Evolutionary conservation across 1,284 basidiomycete genomes (phyloP), one percentile per base, ranked within the genome.

Genomic region (Ustilago sp.): DNA sequence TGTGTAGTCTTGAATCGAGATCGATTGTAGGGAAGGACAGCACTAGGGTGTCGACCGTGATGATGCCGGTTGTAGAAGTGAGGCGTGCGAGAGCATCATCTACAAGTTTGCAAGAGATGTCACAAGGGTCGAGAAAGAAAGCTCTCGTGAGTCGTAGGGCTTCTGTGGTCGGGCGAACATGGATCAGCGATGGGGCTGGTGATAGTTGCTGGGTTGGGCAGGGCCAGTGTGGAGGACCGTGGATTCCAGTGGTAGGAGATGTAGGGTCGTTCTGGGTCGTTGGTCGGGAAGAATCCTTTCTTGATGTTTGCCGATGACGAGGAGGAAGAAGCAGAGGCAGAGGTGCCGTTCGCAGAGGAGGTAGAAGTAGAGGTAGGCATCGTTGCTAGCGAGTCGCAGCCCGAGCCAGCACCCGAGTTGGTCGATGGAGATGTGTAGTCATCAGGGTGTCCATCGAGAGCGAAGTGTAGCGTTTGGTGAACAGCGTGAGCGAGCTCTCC

Each of bases 401-500:
- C 74, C 0, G 52, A 55, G 1, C 50, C 64, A 54, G 61, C 60
- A n/a, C 65, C 60, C 28, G 57, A 57, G 34, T 73, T 66, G 59
- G 71, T 4, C 13, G 53, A 54, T 3, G 61, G 28, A 2, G 68
- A 64, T 0, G 61, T 76, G 64, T 77, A 83, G 57, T 82, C 81
- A 19, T 82, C 77, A 28, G 72, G 69, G 52, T 81, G 65, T 8
- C 79, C 82, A 59, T 83, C 82, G 31, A 83, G 77, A 11, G 82
- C 76, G 54, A 77, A 82, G 61, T 83, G 82, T 5, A 83, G 71
- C 11, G 82, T 83, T 43, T 83, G 79, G 55, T 83, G 82, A n/a
- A 83, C 63, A 3, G 82, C 80, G 39, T 83, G 73, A 0, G 82
- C 78, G 31, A 83, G 62, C 45, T 82, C 80, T 58, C 82, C 82